Percentiles rank a stretch among this genome's conserved stretches.
phyloP scores from a whole-genome alignment of 1,284 basidiomycete species.

The Ganoderma resinaceum region DNA sequence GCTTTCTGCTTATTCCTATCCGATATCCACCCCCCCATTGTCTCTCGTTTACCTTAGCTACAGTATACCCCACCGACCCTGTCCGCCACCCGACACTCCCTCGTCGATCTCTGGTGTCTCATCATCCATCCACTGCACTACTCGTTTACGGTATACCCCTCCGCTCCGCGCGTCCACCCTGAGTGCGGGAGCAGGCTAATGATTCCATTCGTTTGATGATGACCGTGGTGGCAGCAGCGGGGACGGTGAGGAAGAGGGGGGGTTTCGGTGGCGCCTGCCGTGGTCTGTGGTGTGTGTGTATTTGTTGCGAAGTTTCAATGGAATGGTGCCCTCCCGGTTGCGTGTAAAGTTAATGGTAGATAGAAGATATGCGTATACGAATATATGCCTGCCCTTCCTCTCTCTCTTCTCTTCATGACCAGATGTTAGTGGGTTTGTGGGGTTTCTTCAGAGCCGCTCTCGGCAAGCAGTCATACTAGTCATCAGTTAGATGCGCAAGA shows the following conservation, averaged over 20 bases:
- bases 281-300: conserved; percentile 11
- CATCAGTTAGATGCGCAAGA: no score
- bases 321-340: neutral
- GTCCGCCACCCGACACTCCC: neutral
- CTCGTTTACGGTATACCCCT: conserved; percentile 12
- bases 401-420: neutral
- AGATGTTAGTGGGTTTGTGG: no score
- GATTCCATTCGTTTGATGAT: neutral
- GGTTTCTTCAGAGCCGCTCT: no score
- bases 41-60: conserved; percentile 6
- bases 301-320: neutral
- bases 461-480: no score
- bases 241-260: neutral
- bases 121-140: neutral
- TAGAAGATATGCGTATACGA: conserved; percentile 13
- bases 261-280: neutral
- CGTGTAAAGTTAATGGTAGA: conserved; percentile 21
- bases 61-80: neutral
- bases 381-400: neutral
- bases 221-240: neutral
- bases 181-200: conserved; percentile 3
- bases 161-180: conserved; percentile 1
- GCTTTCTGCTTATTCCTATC: conserved; percentile 8
- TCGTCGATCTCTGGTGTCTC: conserved; percentile 2
- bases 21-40: neutral